Conservation (phyloP, 2,329 filamentous ascomycete genomes). For the Penicillium sp. region DNA sequence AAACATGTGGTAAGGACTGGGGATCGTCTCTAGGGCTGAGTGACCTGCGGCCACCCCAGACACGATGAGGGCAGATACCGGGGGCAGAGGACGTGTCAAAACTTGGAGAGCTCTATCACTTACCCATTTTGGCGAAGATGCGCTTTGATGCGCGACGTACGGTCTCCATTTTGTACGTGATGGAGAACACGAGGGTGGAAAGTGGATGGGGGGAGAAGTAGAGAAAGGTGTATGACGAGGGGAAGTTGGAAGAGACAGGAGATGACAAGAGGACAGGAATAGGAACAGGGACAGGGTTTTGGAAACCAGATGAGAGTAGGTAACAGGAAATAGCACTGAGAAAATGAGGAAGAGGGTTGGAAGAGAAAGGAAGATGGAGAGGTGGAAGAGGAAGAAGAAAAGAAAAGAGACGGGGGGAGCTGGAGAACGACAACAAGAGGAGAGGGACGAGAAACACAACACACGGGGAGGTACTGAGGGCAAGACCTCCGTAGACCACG, state of each 20-base stretch:
- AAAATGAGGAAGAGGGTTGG: not conserved
- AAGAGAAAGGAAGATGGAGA: not conserved
- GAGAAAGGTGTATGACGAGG: not conserved
- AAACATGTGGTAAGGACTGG: not conserved
- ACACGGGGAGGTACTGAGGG: no score
- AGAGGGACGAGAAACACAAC: not conserved
- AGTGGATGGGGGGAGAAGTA: not conserved
- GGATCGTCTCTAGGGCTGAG: not conserved
- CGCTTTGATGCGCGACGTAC: slow-evolving; percentile 4
- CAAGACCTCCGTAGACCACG: no score
- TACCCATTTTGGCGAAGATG: slow-evolving; percentile 3
- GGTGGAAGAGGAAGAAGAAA: not conserved
- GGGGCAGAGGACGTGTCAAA: not conserved
- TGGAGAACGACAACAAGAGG: not conserved
- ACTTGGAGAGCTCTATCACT: not conserved
- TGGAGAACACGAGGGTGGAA: not conserved
- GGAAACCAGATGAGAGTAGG: not conserved
- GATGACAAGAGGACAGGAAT: not conserved
- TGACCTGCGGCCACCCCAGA: not conserved
- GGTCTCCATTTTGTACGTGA: slow-evolving; percentile 3
- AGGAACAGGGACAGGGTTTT: slow-evolving; percentile 1
- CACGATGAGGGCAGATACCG: not conserved
- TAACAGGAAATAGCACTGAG: not conserved
- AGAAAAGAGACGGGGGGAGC: not conserved
- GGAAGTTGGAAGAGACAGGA: not conserved